A percentile compares a stretch with the other conserved stretches of the same genome.
phyloP scores from a whole-genome alignment of 2,329 filamentous ascomycete genomes.

The Didymella pomorum region DNA sequence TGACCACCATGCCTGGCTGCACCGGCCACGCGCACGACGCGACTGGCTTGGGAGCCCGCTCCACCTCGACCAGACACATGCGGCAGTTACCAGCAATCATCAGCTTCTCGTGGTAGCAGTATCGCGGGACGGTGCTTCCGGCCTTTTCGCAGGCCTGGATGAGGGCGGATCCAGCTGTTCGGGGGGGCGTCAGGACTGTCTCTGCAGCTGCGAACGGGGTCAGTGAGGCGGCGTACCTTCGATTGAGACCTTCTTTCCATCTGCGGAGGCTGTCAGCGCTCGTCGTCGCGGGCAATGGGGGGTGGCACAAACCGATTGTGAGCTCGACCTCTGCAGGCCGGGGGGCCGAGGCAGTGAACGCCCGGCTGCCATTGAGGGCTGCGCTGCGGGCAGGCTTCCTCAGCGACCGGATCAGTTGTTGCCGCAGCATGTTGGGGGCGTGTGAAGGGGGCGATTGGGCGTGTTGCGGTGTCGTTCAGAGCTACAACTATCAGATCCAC shows the following conservation, averaged over 20 bases:
- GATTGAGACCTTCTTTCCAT: slow-evolving; percentile 98
- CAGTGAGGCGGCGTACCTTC: slow-evolving; percentile 71
- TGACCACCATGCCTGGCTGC: slow-evolving; percentile 98
- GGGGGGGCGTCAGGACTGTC: slow-evolving; percentile 37
- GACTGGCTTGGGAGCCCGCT: slow-evolving; percentile 93
- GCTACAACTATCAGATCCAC: slow-evolving; percentile 9
- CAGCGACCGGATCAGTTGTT: slow-evolving; percentile 69
- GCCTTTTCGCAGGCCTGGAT: slow-evolving; percentile 99
- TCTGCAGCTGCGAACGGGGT: slow-evolving; percentile 23
- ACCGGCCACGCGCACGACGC: slow-evolving; percentile 99
- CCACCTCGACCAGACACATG: slow-evolving; percentile 99
- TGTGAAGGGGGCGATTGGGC: slow-evolving; percentile 40
- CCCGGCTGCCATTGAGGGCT: slow-evolving; percentile 69
- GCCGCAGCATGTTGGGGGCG: slow-evolving; percentile 65
- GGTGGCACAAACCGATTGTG: slow-evolving; percentile 78
- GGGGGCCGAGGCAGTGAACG: slow-evolving; percentile 81
- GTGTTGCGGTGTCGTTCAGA: slow-evolving; percentile 36
- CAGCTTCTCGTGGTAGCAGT: slow-evolving; percentile 99
- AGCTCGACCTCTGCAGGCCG: slow-evolving; percentile 93
- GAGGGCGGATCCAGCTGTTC: slow-evolving; percentile 87
- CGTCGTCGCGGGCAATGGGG: slow-evolving; percentile 24
- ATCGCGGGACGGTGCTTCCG: slow-evolving; percentile 89
- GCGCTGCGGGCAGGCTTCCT: slow-evolving; percentile 63
- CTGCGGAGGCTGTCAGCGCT: slow-evolving; percentile 60
- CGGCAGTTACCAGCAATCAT: slow-evolving; percentile 99